Evolutionary conservation across 768 basidiomycete genomes (phyloP).

Genomic region (Pleurotus djamor): DNA sequence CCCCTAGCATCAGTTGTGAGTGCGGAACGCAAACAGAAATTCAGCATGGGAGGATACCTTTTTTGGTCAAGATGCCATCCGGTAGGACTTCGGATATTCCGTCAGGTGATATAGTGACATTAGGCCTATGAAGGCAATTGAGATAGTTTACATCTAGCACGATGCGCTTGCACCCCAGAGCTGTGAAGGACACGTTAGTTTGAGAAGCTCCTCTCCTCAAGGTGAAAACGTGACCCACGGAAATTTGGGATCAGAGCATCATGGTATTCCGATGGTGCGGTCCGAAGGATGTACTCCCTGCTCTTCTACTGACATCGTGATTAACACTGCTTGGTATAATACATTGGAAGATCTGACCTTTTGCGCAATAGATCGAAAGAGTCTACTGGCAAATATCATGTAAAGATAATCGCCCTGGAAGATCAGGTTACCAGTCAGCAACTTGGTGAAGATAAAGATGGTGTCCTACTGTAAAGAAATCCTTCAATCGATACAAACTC

Average conservation of each 20-base stretch:
- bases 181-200: conserved; percentile 18
- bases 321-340: background rate
- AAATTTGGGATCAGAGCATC: conserved; percentile 44
- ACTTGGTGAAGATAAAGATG: conserved; percentile 13
- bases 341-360: background rate
- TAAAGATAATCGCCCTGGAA: conserved; percentile 8
- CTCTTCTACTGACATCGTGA: conserved; percentile 11
- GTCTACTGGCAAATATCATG: background rate
- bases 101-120: conserved; percentile 42
- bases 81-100: conserved; percentile 35
- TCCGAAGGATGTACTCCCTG: conserved; percentile 31
- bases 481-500: conserved; percentile 18
- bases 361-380: background rate
- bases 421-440: background rate
- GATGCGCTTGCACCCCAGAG: conserved; percentile 52
- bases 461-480: conserved; percentile 20
- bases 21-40: background rate
- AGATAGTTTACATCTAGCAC: conserved; percentile 49
- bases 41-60: conserved; percentile 21
- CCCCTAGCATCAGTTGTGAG: conserved; percentile 17
- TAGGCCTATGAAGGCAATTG: conserved; percentile 37
- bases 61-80: conserved; percentile 38
- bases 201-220: background rate
- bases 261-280: conserved; percentile 43
- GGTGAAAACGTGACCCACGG: conserved; percentile 25